Percentiles rank a stretch among this genome's conserved stretches.
Evolutionary conservation across 768 basidiomycete genomes (phyloP).

Genomic region (Pholiota conissans): DNA sequence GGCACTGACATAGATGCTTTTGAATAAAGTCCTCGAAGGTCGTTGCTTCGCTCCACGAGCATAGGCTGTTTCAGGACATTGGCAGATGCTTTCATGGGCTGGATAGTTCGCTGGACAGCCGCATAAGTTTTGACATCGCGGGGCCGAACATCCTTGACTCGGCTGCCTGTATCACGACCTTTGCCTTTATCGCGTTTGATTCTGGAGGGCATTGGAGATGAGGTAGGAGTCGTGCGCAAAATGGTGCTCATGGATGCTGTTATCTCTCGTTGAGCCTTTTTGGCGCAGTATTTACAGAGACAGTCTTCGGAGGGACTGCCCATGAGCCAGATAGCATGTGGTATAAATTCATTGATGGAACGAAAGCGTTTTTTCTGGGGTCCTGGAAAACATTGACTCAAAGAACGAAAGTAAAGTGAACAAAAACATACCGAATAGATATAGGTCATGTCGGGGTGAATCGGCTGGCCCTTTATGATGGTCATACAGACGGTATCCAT

Average conservation of each 20-base stretch:
- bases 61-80: slow-evolving; percentile 45
- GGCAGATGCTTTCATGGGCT: slow-evolving; percentile 28
- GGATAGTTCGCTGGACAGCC: slow-evolving; percentile 37
- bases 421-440: slow-evolving; percentile 61
- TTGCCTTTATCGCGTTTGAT: slow-evolving; percentile 26
- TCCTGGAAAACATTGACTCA: slow-evolving; percentile 29
- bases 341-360: slow-evolving; percentile 82
- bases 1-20: slow-evolving; percentile 44
- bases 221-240: slow-evolving; percentile 24
- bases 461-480: slow-evolving; percentile 65
- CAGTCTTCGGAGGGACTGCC: slow-evolving; percentile 56
- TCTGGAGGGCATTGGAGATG: slow-evolving; percentile 20
- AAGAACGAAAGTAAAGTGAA: not conserved
- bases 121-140: slow-evolving; percentile 38
- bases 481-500: slow-evolving; percentile 69
- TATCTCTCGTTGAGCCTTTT: slow-evolving; percentile 68
- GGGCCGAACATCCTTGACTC: slow-evolving; percentile 12
- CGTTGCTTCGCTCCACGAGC: slow-evolving; percentile 61
- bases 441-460: slow-evolving; percentile 66
- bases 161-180: slow-evolving; percentile 14
- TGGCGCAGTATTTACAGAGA: slow-evolving; percentile 76
- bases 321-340: slow-evolving; percentile 81
- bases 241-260: slow-evolving; percentile 51
- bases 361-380: slow-evolving; percentile 58
- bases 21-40: slow-evolving; percentile 59